Evolutionary conservation across 495 filamentous ascomycete species (phyloP).

Genomic region (Pyronema domesticum): DNA sequence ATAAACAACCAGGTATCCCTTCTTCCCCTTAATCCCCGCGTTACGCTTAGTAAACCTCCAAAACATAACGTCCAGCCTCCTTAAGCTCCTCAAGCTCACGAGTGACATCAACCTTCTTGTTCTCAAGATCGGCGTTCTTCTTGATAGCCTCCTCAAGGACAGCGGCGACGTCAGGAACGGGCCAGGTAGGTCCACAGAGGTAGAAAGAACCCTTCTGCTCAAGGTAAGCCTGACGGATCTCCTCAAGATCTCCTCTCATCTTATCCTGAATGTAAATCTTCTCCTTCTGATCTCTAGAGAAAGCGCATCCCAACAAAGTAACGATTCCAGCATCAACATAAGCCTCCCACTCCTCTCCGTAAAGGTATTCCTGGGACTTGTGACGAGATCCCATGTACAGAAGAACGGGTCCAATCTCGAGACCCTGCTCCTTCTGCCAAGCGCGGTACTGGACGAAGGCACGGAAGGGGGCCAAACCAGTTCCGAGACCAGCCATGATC

Average conservation of each 20-base stretch:
- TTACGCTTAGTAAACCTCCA: conserved; percentile 40
- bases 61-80: conserved; percentile 81
- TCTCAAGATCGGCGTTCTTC: conserved; percentile 44
- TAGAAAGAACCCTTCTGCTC: conserved; percentile 83
- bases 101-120: conserved; percentile 66
- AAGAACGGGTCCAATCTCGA: conserved; percentile 80
- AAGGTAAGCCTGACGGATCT: conserved; percentile 79
- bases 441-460: conserved; percentile 97
- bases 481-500: conserved; percentile 99
- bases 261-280: conserved; percentile 99
- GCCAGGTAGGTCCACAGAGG: conserved; percentile 95
- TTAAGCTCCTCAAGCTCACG: conserved; percentile 95
- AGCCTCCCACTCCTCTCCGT: conserved; percentile 98
- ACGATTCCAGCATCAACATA: conserved; percentile 91
- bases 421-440: conserved; percentile 86
- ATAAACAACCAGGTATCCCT: too few relatives aligned
- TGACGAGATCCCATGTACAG: conserved; percentile 94
- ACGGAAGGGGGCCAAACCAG: conserved; percentile 90
- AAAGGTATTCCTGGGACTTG: conserved; percentile 95
- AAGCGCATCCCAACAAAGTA: conserved; percentile 81
- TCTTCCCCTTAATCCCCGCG: background rate
- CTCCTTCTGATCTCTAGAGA: conserved; percentile 89
- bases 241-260: conserved; percentile 74
- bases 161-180: conserved; percentile 90
- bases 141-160: conserved; percentile 87